Evolutionary conservation across 179 eudicot species (phyloP).

Genomic region (Heliamphora pulchella): DNA sequence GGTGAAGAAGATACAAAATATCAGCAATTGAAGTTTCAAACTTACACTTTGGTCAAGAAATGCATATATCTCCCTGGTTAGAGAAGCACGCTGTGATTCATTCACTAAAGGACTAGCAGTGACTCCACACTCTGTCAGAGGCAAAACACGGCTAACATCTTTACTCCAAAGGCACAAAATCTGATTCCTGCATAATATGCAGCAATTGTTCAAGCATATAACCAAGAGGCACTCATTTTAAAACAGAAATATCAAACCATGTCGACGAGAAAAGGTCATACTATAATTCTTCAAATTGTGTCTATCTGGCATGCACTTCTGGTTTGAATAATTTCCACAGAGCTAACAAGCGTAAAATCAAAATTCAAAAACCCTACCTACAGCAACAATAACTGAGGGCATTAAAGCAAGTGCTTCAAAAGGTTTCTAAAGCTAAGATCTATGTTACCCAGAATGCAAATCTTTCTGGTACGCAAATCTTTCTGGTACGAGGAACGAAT

Average conservation of each 20-base stretch:
- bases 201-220: conserved; percentile 4
- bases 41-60: conserved; percentile 92
- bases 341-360: background rate
- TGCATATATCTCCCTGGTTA: conserved; percentile 60
- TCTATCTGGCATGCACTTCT: background rate
- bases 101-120: conserved; percentile 37
- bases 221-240: conserved; percentile 1
- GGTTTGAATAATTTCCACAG: background rate
- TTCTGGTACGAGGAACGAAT: no score
- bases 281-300: background rate
- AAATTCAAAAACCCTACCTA: background rate
- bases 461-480: no score
- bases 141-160: conserved; percentile 80
- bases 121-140: conserved; percentile 73
- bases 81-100: conserved; percentile 54
- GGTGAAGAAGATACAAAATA: background rate
- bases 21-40: conserved; percentile 16
- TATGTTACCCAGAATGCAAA: no score
- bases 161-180: conserved; percentile 87
- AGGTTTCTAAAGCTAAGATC: background rate
- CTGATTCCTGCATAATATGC: conserved; percentile 57
- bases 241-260: conserved; percentile 6
- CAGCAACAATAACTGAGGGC: background rate
- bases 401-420: background rate
- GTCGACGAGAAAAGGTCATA: background rate